Conservation (phyloP, 1,284 basidiomycete species). For the Trichosporon faecale region DNA sequence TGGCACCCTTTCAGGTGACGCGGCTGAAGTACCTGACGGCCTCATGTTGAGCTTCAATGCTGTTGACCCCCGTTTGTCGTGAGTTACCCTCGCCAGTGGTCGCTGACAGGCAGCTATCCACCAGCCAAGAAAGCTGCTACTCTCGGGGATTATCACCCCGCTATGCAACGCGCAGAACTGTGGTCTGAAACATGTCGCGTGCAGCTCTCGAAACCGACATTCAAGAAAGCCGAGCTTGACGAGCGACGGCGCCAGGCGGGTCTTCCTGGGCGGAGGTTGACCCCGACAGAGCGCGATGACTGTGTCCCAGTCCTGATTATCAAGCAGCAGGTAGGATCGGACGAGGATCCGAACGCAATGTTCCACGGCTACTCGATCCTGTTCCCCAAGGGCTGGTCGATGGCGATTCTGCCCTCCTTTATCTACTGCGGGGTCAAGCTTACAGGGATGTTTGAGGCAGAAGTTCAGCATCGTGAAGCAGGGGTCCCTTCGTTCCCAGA, state of each 20-base stretch:
- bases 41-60: constrained; percentile 73
- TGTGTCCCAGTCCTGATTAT: constrained; percentile 76
- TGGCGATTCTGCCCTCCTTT: constrained; percentile 79
- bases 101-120: constrained; percentile 31
- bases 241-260: constrained; percentile 68
- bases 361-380: constrained; percentile 81
- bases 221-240: constrained; percentile 79
- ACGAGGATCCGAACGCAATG: constrained; percentile 24
- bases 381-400: constrained; percentile 79
- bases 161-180: background rate
- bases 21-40: constrained; percentile 65
- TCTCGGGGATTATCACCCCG: too few species aligned
- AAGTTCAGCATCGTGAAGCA: constrained; percentile 73
- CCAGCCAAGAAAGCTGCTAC: too few species aligned
- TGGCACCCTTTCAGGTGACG: constrained; percentile 61
- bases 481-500: constrained; percentile 72
- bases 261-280: constrained; percentile 70
- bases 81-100: constrained; percentile 10
- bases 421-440: constrained; percentile 74
- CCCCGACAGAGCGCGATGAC: constrained; percentile 67
- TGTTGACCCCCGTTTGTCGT: constrained; percentile 62
- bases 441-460: constrained; percentile 72
- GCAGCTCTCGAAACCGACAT: constrained; percentile 62
- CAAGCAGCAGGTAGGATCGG: constrained; percentile 56
- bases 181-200: constrained; percentile 17